phyloP scores from a whole-genome alignment of 495 filamentous ascomycete species.

The Friedmanniomyces simplex region DNA sequence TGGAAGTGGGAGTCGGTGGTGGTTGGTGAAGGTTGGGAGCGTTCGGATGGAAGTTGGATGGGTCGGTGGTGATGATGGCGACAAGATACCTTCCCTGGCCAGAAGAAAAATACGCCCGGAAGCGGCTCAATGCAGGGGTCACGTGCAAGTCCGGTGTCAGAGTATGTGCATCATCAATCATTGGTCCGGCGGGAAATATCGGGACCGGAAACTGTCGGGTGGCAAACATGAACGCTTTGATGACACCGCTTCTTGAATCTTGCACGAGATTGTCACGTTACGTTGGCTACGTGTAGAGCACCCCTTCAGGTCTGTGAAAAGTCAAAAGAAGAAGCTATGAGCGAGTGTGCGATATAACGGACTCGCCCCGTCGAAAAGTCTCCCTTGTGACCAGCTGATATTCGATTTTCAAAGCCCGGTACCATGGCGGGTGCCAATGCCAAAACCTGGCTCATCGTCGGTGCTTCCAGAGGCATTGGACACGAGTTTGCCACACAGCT shows the following conservation, averaged over 20 bases:
- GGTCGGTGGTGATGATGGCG: neutral
- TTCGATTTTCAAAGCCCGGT: neutral
- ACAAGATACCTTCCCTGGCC: neutral
- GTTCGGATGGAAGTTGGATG: neutral
- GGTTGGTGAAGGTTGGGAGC: neutral
- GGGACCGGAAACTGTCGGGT: neutral
- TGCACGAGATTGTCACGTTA: too few relatives aligned
- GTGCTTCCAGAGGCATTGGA: constrained; percentile 48
- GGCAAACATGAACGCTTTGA: neutral
- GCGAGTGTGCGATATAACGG: too few relatives aligned
- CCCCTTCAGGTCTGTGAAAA: too few relatives aligned
- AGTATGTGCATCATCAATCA: neutral
- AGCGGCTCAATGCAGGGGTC: neutral
- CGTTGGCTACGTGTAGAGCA: too few relatives aligned
- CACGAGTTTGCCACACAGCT: constrained; percentile 45
- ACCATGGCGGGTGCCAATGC: neutral
- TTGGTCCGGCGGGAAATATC: neutral
- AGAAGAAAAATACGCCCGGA: neutral
- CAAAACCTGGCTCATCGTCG: constrained; percentile 45
- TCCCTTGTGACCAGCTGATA: too few relatives aligned
- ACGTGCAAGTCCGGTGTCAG: neutral
- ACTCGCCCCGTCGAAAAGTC: too few relatives aligned
- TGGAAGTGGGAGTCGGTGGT: neutral
- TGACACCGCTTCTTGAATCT: neutral
- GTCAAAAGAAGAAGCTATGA: too few relatives aligned